A percentile compares a stretch with the other conserved stretches of the same genome.
Evolutionary conservation across 179 eudicot species (phyloP).

Genomic region (Heliamphora pulchella): DNA sequence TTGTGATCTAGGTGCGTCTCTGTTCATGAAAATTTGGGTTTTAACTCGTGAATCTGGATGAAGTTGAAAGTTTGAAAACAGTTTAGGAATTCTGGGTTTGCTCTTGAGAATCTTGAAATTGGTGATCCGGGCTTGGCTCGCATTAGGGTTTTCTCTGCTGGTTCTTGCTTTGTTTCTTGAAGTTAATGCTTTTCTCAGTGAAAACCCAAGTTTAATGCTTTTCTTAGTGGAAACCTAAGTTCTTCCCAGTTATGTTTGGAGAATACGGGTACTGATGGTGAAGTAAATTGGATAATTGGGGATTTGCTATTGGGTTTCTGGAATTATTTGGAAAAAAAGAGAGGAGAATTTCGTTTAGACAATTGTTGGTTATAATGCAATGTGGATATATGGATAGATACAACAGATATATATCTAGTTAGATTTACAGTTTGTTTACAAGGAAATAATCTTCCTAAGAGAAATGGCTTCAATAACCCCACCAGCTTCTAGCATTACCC

Average conservation of each 20-base stretch:
- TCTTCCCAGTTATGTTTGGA: conserved; percentile 14
- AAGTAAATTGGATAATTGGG: conserved; percentile 5
- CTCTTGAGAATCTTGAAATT: conserved; percentile 15
- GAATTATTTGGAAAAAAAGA: conserved; percentile 18
- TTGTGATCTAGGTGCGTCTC: conserved; percentile 6
- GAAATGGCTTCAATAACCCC: conserved; percentile 38
- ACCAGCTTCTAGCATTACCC: neutral
- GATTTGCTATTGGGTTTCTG: neutral
- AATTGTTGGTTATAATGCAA: conserved; percentile 15
- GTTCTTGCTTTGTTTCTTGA: neutral
- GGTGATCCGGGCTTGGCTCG: conserved; percentile 36
- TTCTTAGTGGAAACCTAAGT: conserved; percentile 12
- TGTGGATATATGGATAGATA: conserved; percentile 4
- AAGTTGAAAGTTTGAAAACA: neutral
- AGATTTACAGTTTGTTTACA: conserved; percentile 20
- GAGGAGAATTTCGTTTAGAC: neutral
- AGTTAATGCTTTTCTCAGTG: neutral
- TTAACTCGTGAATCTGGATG: neutral
- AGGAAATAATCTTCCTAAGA: conserved; percentile 13
- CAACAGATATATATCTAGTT: conserved; percentile 21
- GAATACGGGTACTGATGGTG: conserved; percentile 27
- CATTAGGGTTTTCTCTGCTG: conserved; percentile 25
- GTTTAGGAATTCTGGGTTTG: conserved; percentile 16
- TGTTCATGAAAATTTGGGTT: neutral
- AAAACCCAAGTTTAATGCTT: conserved; percentile 6